Evolutionary conservation across 768 basidiomycete species (phyloP).

Genomic region (Omphalotus guepiniiformis): DNA sequence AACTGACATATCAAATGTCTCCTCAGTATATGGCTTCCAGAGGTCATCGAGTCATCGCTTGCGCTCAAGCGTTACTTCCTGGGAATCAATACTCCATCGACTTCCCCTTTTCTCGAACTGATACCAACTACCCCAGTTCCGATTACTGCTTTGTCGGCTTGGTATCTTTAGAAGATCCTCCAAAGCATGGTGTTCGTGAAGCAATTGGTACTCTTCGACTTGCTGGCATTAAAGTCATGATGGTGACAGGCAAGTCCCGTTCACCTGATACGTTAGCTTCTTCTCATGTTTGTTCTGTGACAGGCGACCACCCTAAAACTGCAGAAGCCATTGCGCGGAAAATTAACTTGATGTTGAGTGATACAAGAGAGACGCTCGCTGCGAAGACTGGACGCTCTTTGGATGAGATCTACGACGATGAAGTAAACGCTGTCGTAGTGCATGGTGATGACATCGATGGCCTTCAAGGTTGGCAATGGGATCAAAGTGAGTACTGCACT

Average conservation of each 20-base stretch:
- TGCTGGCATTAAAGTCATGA: slow-evolving; percentile 74
- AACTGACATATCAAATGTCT: slow-evolving; percentile 4
- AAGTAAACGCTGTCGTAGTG: slow-evolving; percentile 60
- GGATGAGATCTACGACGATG: slow-evolving; percentile 64
- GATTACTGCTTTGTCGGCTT: slow-evolving; percentile 64
- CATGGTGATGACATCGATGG: slow-evolving; percentile 67
- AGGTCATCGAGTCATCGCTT: slow-evolving; percentile 72
- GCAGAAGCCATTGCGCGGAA: slow-evolving; percentile 72
- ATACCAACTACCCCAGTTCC: slow-evolving; percentile 46
- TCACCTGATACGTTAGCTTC: not conserved
- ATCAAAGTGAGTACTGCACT: slow-evolving; percentile 49
- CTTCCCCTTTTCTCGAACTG: slow-evolving; percentile 52
- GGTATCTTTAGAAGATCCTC: slow-evolving; percentile 66
- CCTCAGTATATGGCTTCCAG: slow-evolving; percentile 71
- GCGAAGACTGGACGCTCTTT: slow-evolving; percentile 49
- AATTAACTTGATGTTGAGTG: slow-evolving; percentile 65
- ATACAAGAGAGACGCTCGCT: slow-evolving; percentile 59
- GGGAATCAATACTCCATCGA: slow-evolving; percentile 41
- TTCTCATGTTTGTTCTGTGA: not conserved
- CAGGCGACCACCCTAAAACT: slow-evolving; percentile 69
- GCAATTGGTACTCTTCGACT: slow-evolving; percentile 67
- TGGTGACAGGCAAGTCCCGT: slow-evolving; percentile 54
- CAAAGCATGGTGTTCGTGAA: slow-evolving; percentile 68
- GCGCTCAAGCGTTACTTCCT: slow-evolving; percentile 55
- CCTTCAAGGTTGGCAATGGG: slow-evolving; percentile 71